phyloP scores from a whole-genome alignment of 768 basidiomycete species.

The Psilocybe sp. region DNA sequence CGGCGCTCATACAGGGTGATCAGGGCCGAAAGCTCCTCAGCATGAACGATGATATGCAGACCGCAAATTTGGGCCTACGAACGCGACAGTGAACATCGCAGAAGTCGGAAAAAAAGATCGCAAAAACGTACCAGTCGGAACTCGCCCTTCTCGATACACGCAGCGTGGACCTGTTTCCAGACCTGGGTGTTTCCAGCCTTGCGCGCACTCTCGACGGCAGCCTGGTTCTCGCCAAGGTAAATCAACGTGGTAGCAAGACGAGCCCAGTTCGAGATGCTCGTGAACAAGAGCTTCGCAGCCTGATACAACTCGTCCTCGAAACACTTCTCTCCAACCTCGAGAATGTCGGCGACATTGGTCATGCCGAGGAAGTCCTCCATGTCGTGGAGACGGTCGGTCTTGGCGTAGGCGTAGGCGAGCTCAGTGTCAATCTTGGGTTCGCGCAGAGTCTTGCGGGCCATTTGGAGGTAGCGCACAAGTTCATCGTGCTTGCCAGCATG shows the following conservation, averaged over 20 bases:
- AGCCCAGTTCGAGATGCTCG: constrained; percentile 98
- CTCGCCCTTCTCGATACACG: constrained; percentile 96
- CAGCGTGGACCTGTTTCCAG: constrained; percentile 99
- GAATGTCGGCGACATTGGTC: constrained; percentile 97
- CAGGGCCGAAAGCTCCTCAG: constrained; percentile 72
- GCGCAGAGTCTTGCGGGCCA: constrained; percentile 95
- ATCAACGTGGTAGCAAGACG: constrained; percentile 96
- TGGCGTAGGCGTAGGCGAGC: constrained; percentile 96
- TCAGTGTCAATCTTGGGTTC: constrained; percentile 99
- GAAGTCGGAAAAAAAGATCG: background rate
- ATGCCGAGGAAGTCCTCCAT: constrained; percentile 99
- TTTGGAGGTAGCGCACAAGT: constrained; percentile 94
- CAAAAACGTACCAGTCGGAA: constrained; percentile 71
- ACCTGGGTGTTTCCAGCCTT: constrained; percentile 99
- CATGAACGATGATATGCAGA: constrained; percentile 96
- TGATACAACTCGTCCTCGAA: constrained; percentile 98
- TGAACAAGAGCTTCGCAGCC: constrained; percentile 92
- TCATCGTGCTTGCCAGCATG: constrained; percentile 89
- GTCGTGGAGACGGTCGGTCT: constrained; percentile 93
- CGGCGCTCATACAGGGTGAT: constrained; percentile 85
- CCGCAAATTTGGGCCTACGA: constrained; percentile 93
- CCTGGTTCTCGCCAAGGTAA: constrained; percentile 96
- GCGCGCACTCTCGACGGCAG: constrained; percentile 97
- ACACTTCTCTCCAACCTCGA: constrained; percentile 98
- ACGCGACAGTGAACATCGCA: constrained; percentile 4